Conservation (phyloP, 441 rosid genomes). For the Populus hybrid region DNA sequence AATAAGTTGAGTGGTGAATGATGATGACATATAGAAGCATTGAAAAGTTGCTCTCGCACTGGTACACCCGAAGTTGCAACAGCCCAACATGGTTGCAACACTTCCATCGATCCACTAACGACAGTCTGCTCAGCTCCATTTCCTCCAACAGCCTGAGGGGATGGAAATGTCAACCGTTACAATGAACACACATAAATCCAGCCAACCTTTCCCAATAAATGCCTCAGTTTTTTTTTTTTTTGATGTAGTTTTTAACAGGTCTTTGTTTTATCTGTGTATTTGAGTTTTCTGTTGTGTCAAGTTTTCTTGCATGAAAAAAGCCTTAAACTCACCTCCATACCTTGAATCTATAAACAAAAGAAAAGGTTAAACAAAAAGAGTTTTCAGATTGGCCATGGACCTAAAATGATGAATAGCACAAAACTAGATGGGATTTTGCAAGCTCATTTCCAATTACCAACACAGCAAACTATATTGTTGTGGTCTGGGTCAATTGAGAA, state of each 20-base stretch:
- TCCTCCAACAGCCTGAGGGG: conserved; percentile 90
- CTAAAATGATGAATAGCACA: not conserved
- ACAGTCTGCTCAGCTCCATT: conserved; percentile 91
- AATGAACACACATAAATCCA: conserved; percentile 12
- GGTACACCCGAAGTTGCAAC: conserved; percentile 99
- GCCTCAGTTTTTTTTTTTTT: not conserved
- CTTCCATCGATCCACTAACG: conserved; percentile 94
- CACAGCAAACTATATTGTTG: not conserved
- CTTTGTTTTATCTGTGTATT: not conserved
- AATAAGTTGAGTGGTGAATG: conserved; percentile 74
- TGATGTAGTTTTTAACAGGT: not conserved
- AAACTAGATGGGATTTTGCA: not conserved
- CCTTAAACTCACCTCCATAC: not conserved
- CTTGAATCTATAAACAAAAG: not conserved
- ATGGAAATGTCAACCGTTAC: conserved; percentile 16
- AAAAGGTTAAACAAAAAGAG: not conserved
- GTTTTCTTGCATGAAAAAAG: not conserved
- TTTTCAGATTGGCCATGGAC: not conserved
- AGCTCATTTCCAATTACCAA: not conserved
- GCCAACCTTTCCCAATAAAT: not conserved
- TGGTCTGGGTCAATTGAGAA: not conserved
- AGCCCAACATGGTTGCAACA: conserved; percentile 96
- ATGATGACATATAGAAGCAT: conserved; percentile 94
- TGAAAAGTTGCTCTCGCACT: conserved; percentile 89
- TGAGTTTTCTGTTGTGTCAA: not conserved